Evolutionary conservation across 495 filamentous ascomycete genomes (phyloP).

Genomic region (Neurospora hispaniola): DNA sequence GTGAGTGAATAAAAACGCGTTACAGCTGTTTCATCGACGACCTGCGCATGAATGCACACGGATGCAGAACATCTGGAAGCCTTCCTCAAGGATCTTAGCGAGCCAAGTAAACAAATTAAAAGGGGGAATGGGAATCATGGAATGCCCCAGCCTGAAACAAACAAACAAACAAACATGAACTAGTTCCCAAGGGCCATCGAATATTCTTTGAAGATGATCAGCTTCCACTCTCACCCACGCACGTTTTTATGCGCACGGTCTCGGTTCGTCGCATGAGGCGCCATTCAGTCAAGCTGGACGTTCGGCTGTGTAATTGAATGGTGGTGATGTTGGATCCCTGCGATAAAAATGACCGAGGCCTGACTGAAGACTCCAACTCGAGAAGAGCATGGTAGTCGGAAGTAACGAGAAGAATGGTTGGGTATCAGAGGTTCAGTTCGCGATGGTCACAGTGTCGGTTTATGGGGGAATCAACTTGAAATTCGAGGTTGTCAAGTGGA

Average conservation of each 20-base stretch:
- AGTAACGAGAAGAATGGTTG: background rate
- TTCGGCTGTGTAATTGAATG: background rate
- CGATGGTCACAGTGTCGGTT: background rate
- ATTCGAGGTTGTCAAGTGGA: background rate
- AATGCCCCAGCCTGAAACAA: slow-evolving; percentile 1
- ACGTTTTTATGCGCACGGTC: background rate
- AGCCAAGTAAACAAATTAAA: background rate
- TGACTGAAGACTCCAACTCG: background rate
- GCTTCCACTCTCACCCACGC: background rate
- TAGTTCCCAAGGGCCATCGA: background rate
- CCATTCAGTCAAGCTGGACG: background rate
- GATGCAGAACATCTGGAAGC: slow-evolving; percentile 25
- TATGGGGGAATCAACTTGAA: background rate
- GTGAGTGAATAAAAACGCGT: background rate
- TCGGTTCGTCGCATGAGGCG: background rate
- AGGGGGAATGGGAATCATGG: background rate
- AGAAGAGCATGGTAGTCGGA: background rate
- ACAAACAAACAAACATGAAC: background rate
- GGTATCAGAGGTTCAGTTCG: background rate
- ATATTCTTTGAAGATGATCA: background rate
- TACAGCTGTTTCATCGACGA: background rate
- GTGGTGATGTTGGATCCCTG: background rate
- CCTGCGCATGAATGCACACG: slow-evolving; percentile 21
- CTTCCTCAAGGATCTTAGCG: slow-evolving; percentile 13
- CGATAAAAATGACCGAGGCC: background rate